These are phyloP conservation scores for Tetracladium marchalianum DNA, from an alignment of 495 filamentous ascomycete species.

Conservation along the genomic window DNA sequence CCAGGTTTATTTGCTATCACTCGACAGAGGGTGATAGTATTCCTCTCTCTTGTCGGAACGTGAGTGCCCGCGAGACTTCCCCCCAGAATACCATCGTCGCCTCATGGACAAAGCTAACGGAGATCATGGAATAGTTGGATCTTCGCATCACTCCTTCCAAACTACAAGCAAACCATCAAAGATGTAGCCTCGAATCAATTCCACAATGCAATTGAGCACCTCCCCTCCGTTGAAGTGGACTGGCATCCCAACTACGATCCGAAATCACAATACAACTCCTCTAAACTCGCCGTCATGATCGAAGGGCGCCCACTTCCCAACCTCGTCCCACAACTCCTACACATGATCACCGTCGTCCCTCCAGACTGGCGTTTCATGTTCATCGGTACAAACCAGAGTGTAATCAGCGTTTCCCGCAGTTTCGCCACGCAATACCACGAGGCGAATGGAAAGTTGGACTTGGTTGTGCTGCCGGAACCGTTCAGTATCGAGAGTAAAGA, in stretches of 20 bases:
- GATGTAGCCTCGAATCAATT: constrained; percentile 24
- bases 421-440: constrained; percentile 33
- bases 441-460: constrained; percentile 35
- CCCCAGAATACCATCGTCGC: neutral
- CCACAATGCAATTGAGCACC: constrained; percentile 26
- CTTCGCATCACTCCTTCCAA: constrained; percentile 28
- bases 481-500: constrained; percentile 34
- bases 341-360: constrained; percentile 40
- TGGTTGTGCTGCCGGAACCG: constrained; percentile 29
- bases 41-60: constrained; percentile 21
- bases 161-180: constrained; percentile 28
- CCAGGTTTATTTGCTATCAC: constrained; percentile 19
- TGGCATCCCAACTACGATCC: constrained; percentile 26
- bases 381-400: constrained; percentile 32
- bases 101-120: neutral
- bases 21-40: constrained; percentile 18
- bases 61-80: constrained; percentile 13
- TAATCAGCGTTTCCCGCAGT: constrained; percentile 27
- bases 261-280: constrained; percentile 30
- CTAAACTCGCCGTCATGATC: constrained; percentile 40
- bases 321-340: constrained; percentile 34
- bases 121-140: constrained; percentile 26
- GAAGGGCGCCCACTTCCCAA: constrained; percentile 34
- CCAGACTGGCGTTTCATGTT: constrained; percentile 42
- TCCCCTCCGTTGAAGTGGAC: constrained; percentile 31